Percentiles rank a stretch among this genome's conserved stretches.
These are phyloP conservation scores for Coemansia sp. DNA, from an alignment of 192 early-diverging fungal species.

Conservation along the genomic window DNA sequence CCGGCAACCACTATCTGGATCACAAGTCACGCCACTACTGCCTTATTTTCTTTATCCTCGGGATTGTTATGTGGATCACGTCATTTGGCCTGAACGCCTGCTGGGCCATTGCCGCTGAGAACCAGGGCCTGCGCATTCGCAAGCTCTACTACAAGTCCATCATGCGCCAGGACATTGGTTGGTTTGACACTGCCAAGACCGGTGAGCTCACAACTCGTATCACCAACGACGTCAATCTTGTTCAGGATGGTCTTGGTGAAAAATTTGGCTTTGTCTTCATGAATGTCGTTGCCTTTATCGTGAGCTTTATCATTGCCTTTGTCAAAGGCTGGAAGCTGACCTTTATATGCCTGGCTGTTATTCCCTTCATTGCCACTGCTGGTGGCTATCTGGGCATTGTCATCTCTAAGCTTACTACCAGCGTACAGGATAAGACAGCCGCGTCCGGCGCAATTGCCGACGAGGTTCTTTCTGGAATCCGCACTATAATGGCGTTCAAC, in stretches of 20 bases:
- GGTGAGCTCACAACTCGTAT: constrained; percentile 85
- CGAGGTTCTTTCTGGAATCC: constrained; percentile 79
- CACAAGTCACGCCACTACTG: constrained; percentile 44
- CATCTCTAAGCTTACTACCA: constrained; percentile 42
- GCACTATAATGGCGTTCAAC: constrained; percentile 83
- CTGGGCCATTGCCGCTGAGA: constrained; percentile 57
- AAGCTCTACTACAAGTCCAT: constrained; percentile 76
- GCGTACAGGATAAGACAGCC: constrained; percentile 70
- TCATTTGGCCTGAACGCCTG: constrained; percentile 41
- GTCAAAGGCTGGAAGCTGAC: constrained; percentile 78
- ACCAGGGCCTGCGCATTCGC: constrained; percentile 75
- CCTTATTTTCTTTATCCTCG: constrained; percentile 43
- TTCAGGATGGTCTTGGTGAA: constrained; percentile 86
- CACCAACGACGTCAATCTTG: constrained; percentile 77
- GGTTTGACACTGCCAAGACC: constrained; percentile 76
- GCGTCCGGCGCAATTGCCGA: constrained; percentile 81
- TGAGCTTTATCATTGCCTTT: constrained; percentile 78
- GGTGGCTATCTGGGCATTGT: constrained; percentile 56
- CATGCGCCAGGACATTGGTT: constrained; percentile 86
- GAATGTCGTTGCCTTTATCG: constrained; percentile 65
- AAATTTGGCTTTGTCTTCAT: constrained; percentile 74
- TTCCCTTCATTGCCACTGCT: constrained; percentile 64
- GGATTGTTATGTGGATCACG: constrained; percentile 40
- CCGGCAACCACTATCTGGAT: constrained; percentile 31
- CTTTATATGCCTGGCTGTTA: constrained; percentile 69